phyloP scores from a whole-genome alignment of 345 rosid genomes.

The Hibiscus trionum region DNA sequence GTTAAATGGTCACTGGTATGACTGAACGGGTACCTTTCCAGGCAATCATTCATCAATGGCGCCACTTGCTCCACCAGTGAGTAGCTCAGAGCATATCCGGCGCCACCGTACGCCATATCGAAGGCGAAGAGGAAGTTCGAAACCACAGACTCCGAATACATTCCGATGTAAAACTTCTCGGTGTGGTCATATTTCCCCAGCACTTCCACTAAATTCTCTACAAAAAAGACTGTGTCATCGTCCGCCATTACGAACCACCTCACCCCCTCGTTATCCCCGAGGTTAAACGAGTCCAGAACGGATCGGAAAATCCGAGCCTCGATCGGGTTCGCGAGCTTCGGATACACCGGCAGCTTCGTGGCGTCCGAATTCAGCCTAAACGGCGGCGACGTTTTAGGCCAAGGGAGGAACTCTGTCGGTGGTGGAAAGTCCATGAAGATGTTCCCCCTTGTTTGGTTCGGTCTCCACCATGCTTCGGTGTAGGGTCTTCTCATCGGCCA shows the following conservation, averaged over 20 bases:
- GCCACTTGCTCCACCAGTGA: slow-evolving; percentile 36
- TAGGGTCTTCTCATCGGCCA: slow-evolving; percentile 40
- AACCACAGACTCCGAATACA: slow-evolving; percentile 31
- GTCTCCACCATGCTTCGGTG: slow-evolving; percentile 62
- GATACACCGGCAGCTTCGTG: slow-evolving; percentile 24
- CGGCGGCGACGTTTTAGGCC: slow-evolving; percentile 46
- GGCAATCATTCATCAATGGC: slow-evolving; percentile 37
- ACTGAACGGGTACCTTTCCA: slow-evolving; percentile 38
- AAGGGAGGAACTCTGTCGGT: slow-evolving; percentile 28
- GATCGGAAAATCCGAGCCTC: slow-evolving; percentile 4
- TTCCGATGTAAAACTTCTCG: slow-evolving; percentile 38
- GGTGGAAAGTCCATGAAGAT: slow-evolving; percentile 48
- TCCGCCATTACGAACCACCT: slow-evolving; percentile 55
- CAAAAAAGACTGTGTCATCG: slow-evolving; percentile 49
- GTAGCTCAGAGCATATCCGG: slow-evolving; percentile 61
- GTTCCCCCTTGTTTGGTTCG: slow-evolving; percentile 45
- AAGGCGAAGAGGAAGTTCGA: slow-evolving; percentile 35
- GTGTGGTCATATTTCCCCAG: slow-evolving; percentile 48
- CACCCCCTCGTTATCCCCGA: neutral
- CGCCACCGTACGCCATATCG: slow-evolving; percentile 71
- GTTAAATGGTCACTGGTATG: slow-evolving; percentile 30
- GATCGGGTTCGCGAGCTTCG: slow-evolving; percentile 20
- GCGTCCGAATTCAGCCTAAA: slow-evolving; percentile 36
- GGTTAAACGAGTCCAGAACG: slow-evolving; percentile 1
- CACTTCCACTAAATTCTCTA: slow-evolving; percentile 41